Evolutionary conservation across 2,329 filamentous ascomycete species (phyloP), one percentile per base, ranked within the genome.

Genomic region (Endocalyx cinctus): DNA sequence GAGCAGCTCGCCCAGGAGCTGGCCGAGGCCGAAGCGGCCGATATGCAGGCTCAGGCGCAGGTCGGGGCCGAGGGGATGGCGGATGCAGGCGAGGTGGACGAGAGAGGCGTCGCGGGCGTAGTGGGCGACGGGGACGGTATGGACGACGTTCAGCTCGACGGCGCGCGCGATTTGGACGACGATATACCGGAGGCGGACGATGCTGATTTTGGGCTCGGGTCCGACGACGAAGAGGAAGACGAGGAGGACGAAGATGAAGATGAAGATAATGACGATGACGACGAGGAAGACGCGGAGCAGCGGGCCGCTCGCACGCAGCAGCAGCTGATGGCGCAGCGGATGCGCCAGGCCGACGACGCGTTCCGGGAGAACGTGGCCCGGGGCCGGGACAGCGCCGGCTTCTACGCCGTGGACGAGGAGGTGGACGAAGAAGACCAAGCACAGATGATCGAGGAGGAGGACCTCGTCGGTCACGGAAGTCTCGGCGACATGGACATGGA

Each of bases 1-100:
- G 84, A 89, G 56, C 74, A 78, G 48, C 63, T 82, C 5, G 77
- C 82, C 36, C 73, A 84, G 51, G 87, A 94, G 53, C 70, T 94
- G 27, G 84, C 83, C 15, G 78, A 86, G 49, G 75, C 78, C 1
- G 79, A 78, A 47, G 73, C 72, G 5, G 55, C 37, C 17, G 49
- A 20, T 62, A 64, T 14, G 66, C 28, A 1, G 64, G 64, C 12
- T 61, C 59, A n/a, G 63, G 66, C 29, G 64, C 63, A 41, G 58
- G 60, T 31, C 42, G 56, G 17, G 47, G 43, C 17, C 60, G 67
- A 37, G 58, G 63, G 43, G 57, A 62, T 41, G 45, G 55, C 25
- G 45, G 43, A 45, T 60, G 54, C 64, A 60, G 43, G 59, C 64
- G 46, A 56, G 1, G 66, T 63, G 17, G 64, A 64, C 20, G 70